phyloP scores from a whole-genome alignment of 2,329 filamentous ascomycete species.

The Achaetomium macrosporum region DNA sequence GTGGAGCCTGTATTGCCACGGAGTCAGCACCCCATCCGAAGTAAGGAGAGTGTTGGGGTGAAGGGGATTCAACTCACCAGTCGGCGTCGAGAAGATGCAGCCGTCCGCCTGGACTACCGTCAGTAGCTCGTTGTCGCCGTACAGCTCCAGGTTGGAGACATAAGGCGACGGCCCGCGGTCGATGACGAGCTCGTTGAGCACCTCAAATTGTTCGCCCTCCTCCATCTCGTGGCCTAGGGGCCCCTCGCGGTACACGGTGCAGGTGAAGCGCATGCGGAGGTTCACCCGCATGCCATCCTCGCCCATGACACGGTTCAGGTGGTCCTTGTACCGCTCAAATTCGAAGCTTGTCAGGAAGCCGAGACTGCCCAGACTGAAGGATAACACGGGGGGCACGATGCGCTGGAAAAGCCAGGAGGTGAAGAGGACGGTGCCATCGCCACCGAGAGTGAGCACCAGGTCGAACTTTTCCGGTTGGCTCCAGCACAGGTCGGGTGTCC shows the following conservation, averaged over 20 bases:
- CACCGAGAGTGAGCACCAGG: slow-evolving; percentile 80
- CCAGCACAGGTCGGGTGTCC: slow-evolving; percentile 96
- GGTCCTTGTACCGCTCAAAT: slow-evolving; percentile 80
- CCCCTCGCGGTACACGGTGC: slow-evolving; percentile 81
- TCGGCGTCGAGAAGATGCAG: slow-evolving; percentile 96
- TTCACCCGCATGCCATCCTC: slow-evolving; percentile 95
- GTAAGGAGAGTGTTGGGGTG: not conserved
- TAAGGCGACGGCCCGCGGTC: slow-evolving; percentile 95
- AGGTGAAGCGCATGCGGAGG: slow-evolving; percentile 97
- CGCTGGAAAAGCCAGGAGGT: slow-evolving; percentile 91
- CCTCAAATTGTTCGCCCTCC: slow-evolving; percentile 93
- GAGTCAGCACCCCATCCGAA: slow-evolving; percentile 5
- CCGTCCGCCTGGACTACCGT: slow-evolving; percentile 96
- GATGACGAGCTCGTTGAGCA: slow-evolving; percentile 97
- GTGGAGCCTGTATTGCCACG: slow-evolving; percentile 58
- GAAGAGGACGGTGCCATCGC: slow-evolving; percentile 81
- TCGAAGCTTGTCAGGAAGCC: slow-evolving; percentile 87
- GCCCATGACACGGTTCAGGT: slow-evolving; percentile 86
- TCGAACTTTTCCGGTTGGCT: slow-evolving; percentile 91
- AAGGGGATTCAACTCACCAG: slow-evolving; percentile 43
- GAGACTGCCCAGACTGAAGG: slow-evolving; percentile 76
- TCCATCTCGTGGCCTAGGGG: slow-evolving; percentile 58
- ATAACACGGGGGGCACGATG: slow-evolving; percentile 76
- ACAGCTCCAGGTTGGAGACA: slow-evolving; percentile 93
- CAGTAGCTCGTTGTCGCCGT: slow-evolving; percentile 88